These are phyloP conservation scores for Helminthosporium solani DNA, from an alignment of 2,329 filamentous ascomycete genomes.

Conservation along the genomic window DNA sequence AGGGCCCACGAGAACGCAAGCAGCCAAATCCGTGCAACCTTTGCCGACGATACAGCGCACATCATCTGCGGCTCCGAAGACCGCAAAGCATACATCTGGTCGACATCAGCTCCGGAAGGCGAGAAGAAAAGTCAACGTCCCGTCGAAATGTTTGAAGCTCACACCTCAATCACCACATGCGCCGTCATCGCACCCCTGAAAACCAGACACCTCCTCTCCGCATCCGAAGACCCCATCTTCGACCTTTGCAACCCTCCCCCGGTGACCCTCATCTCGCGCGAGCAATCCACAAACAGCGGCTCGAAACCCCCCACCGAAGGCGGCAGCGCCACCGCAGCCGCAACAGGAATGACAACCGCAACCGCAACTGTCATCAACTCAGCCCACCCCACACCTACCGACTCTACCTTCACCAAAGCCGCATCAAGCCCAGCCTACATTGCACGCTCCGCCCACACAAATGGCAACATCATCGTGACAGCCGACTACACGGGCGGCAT, in stretches of 20 bases:
- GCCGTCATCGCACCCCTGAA: slow-evolving; percentile 79
- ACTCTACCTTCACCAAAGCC: slow-evolving; percentile 39
- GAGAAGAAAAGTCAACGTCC: slow-evolving; percentile 77
- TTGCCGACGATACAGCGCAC: slow-evolving; percentile 83
- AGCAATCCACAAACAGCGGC: slow-evolving; percentile 58
- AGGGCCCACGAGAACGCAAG: slow-evolving; percentile 87
- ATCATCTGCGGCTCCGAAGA: slow-evolving; percentile 94
- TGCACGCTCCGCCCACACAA: slow-evolving; percentile 70
- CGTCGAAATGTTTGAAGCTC: slow-evolving; percentile 86
- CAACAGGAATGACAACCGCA: too few relatives aligned
- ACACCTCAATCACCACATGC: slow-evolving; percentile 84
- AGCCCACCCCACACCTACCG: slow-evolving; percentile 34
- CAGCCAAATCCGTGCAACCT: slow-evolving; percentile 85
- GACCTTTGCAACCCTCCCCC: slow-evolving; percentile 95
- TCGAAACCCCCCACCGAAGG: slow-evolving; percentile 51
- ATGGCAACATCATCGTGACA: slow-evolving; percentile 89
- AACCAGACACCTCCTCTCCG: slow-evolving; percentile 74
- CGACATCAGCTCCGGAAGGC: slow-evolving; percentile 58
- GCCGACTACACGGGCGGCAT: slow-evolving; percentile 85
- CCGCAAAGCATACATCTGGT: slow-evolving; percentile 87
- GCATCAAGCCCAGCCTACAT: slow-evolving; percentile 76
- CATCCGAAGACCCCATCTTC: slow-evolving; percentile 89
- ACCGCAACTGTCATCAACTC: too few relatives aligned
- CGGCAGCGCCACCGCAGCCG: slow-evolving; percentile 12
- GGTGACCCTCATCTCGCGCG: slow-evolving; percentile 73